A percentile compares a stretch with the other conserved stretches of the same genome.
Conservation (phyloP, 805 yeast species). For the Saccharomyces kudriavzevii region DNA sequence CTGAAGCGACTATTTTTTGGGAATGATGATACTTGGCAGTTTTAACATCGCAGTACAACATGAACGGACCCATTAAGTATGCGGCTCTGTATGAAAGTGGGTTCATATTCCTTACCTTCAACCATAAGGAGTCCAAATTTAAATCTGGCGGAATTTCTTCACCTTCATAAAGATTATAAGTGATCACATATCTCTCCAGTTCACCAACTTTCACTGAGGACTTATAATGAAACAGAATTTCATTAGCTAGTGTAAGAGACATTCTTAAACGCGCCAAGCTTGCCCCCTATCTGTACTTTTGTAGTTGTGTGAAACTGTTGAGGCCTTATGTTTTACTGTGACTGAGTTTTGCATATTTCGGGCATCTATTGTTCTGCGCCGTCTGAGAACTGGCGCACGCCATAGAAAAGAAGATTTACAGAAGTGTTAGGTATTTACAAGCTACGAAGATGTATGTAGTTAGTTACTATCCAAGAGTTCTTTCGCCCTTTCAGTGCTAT, state of each 20-base stretch:
- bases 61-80: conserved; percentile 65
- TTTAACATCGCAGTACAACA: conserved; percentile 63
- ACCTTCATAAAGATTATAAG: conserved; percentile 37
- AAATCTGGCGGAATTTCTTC: conserved; percentile 24
- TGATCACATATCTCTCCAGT: conserved; percentile 45
- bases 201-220: conserved; percentile 46
- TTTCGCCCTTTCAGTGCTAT: conserved; percentile 39
- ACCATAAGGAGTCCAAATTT: conserved; percentile 35
- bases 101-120: conserved; percentile 55
- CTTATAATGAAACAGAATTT: conserved; percentile 9
- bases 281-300: background rate
- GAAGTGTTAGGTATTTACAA: background rate
- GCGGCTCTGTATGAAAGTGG: conserved; percentile 49
- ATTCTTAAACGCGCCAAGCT: background rate
- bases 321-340: background rate
- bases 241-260: background rate
- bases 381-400: background rate
- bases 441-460: background rate
- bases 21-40: conserved; percentile 46
- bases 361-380: background rate
- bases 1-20: conserved; percentile 49
- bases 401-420: background rate
- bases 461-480: conserved; percentile 24
- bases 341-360: background rate
- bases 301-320: background rate